phyloP scores from a whole-genome alignment of 108 stramenopile genomes.

The Skeletonema potamos region DNA sequence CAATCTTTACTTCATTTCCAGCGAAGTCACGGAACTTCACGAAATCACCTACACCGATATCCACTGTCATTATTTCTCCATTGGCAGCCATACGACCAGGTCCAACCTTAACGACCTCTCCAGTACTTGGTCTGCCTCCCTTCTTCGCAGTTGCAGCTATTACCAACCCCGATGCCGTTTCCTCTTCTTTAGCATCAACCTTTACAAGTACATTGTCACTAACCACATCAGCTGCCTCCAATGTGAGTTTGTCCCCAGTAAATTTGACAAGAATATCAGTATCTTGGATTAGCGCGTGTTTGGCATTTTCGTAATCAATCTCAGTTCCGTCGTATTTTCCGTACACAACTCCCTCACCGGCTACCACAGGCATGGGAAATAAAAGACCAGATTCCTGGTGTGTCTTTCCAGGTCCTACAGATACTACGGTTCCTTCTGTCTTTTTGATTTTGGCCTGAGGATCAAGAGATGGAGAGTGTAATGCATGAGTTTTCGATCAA shows the following conservation, averaged over 20 bases:
- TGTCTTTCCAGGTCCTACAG: slow-evolving; percentile 76
- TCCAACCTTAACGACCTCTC: slow-evolving; percentile 86
- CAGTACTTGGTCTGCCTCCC: slow-evolving; percentile 64
- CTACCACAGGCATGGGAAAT: slow-evolving; percentile 70
- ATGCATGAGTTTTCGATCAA: slow-evolving; percentile 9
- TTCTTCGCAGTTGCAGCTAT: slow-evolving; percentile 54
- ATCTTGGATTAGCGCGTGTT: slow-evolving; percentile 85
- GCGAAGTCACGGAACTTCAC: slow-evolving; percentile 89
- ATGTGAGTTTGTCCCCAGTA: slow-evolving; percentile 57
- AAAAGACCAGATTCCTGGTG: slow-evolving; percentile 78
- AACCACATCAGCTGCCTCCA: slow-evolving; percentile 67
- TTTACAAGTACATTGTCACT: slow-evolving; percentile 79
- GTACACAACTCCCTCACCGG: slow-evolving; percentile 84
- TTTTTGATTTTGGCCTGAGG: slow-evolving; percentile 78
- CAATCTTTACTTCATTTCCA: slow-evolving; percentile 84
- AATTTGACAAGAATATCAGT: slow-evolving; percentile 86
- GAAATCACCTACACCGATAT: slow-evolving; percentile 72
- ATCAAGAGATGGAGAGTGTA: not conserved
- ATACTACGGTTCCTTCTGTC: slow-evolving; percentile 76
- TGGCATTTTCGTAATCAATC: slow-evolving; percentile 69
- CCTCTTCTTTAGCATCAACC: slow-evolving; percentile 63
- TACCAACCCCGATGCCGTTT: slow-evolving; percentile 74
- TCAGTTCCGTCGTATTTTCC: slow-evolving; percentile 91
- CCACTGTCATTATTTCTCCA: slow-evolving; percentile 82
- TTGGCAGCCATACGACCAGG: slow-evolving; percentile 81